Conservation (phyloP, 2,329 filamentous ascomycete genomes). For the Exophiala sideris region DNA sequence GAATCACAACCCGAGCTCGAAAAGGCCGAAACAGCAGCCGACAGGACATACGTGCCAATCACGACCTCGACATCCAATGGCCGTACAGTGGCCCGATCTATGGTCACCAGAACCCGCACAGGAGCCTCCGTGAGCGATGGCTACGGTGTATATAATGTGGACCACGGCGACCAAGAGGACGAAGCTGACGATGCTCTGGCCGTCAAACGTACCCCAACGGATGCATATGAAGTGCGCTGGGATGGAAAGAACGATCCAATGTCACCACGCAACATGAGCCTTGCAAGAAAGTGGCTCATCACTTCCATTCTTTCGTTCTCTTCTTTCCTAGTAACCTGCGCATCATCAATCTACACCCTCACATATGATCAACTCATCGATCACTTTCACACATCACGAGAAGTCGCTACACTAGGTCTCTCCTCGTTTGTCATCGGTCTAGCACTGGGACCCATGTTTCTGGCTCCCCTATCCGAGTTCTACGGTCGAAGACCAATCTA, state of each 20-base stretch:
- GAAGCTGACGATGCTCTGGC: not conserved
- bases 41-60: not conserved
- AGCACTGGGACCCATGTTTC: slow-evolving; percentile 58
- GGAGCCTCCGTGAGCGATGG: slow-evolving; percentile 8
- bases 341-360: slow-evolving; percentile 79
- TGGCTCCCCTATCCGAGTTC: slow-evolving; percentile 50
- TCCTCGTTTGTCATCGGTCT: slow-evolving; percentile 52
- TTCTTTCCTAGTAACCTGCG: slow-evolving; percentile 77
- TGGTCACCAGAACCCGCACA: slow-evolving; percentile 1
- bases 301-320: slow-evolving; percentile 69
- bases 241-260: slow-evolving; percentile 69
- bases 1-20: slow-evolving; percentile 5
- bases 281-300: slow-evolving; percentile 70
- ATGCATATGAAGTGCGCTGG: slow-evolving; percentile 61
- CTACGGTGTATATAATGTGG: slow-evolving; percentile 6
- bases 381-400: slow-evolving; percentile 45
- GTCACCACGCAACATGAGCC: slow-evolving; percentile 67
- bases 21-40: slow-evolving; percentile 11
- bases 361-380: slow-evolving; percentile 69
- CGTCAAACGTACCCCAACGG: not conserved
- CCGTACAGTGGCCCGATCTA: not conserved
- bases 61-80: not conserved
- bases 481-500: slow-evolving; percentile 84
- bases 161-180: slow-evolving; percentile 51
- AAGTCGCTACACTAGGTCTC: slow-evolving; percentile 48